Evolutionary conservation across 768 basidiomycete genomes (phyloP), one percentile per base, ranked within the genome.

Genomic region (Pleurotus salmoneostramineus): DNA sequence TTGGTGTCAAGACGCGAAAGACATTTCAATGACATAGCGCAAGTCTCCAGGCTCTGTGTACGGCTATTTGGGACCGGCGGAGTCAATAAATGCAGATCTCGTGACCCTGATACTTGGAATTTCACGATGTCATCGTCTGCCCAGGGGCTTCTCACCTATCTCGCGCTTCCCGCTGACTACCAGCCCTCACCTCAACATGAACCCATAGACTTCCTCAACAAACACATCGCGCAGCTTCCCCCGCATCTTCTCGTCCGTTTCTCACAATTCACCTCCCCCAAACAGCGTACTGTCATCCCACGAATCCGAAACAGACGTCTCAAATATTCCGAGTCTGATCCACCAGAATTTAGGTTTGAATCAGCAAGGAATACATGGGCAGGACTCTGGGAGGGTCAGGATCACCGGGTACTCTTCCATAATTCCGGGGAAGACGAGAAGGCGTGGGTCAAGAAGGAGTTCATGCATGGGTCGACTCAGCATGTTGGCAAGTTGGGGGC

Each of bases 291-390:
- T 3, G 69, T 66, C 6, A 76, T 94, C 51, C 72, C 85, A 8
- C 67, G 71, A 15, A 87, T 94, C 56, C 80, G 91, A 37, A 94
- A 93, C 68, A 76, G 91, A 49, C 81, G 91, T 6, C 74, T 89
- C 17, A 81, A 78, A 63, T 92, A 86, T 70, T 74, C 76, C 17
- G 75, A 76, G 44, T 78, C 77, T 12, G 71, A 74, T 50, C 87
- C 76, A n/a, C 71, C 74, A 47, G 80, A 86, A 60, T 74, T 93
- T 3, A 68, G 68, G 14, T 83, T 87, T 64, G 69, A 70, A 3
- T 65, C 71, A 27, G 91, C 87, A 5, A 77, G 74, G 46, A 75
- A 68, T 33, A 73, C 69, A 27, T 93, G 91, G 89, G 85, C 89
- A 6, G 65, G 75, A 21, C 70, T 93, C 10, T 93, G 89, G 86